Conservation (phyloP, 257 asterid species). For the Solanum pennellii region DNA sequence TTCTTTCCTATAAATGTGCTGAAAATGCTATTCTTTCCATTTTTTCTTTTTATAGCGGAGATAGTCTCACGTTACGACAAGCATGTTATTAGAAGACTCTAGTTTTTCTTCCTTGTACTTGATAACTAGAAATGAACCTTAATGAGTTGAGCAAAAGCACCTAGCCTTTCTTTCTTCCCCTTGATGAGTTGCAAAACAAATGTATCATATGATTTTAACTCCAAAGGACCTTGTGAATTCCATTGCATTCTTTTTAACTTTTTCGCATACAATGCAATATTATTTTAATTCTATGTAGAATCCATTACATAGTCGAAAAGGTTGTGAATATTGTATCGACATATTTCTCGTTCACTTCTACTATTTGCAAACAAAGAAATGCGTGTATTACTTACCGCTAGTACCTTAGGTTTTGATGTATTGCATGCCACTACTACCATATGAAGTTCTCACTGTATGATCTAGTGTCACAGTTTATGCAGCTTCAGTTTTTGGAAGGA, state of each 20-base stretch:
- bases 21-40: not conserved
- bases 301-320: not conserved
- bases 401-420: not conserved
- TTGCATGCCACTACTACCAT: not conserved
- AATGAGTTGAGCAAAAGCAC: not conserved
- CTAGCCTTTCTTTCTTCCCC: not conserved
- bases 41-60: not conserved
- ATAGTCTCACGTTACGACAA: too few relatives aligned
- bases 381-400: not conserved
- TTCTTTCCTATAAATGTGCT: not conserved
- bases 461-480: not conserved
- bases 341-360: not conserved
- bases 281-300: too few relatives aligned
- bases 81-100: not conserved
- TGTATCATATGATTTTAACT: not conserved
- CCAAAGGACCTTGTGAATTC: not conserved
- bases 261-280: not conserved
- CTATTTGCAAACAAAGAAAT: not conserved
- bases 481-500: not conserved
- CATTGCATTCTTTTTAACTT: not conserved
- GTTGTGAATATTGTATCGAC: too few relatives aligned
- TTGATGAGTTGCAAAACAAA: not conserved
- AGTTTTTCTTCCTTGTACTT: not conserved
- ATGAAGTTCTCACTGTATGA: not conserved
- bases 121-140: too few relatives aligned